Percentiles rank a stretch among this genome's conserved stretches.
Conservation (phyloP, 1,284 basidiomycete species). For the Tremellales sp. region DNA sequence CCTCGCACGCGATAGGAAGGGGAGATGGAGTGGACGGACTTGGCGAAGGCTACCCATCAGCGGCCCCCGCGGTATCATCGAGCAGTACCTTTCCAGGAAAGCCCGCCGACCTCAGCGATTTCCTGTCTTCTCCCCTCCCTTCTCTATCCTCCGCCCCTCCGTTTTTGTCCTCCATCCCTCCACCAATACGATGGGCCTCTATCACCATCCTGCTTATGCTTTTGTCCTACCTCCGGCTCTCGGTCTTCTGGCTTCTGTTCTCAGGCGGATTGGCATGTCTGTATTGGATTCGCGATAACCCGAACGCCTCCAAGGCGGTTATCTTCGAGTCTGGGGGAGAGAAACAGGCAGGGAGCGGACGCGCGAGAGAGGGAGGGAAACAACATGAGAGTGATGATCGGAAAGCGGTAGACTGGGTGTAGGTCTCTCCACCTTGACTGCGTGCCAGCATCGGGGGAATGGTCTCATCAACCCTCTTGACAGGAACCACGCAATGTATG, state of each 20-base stretch:
- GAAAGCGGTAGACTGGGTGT: conserved; percentile 29
- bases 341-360: background rate
- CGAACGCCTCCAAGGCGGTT: background rate
- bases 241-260: conserved; percentile 8
- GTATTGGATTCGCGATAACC: conserved; percentile 1
- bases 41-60: background rate
- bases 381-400: background rate
- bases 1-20: background rate
- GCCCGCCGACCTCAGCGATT: too few species aligned
- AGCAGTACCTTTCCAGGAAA: background rate
- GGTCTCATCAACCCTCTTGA: background rate
- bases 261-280: conserved; percentile 1
- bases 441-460: background rate
- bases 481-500: conserved; percentile 43
- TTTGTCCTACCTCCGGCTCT: conserved; percentile 11
- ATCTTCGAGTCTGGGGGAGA: background rate
- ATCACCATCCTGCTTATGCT: too few species aligned
- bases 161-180: background rate
- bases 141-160: conserved; percentile 2
- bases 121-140: too few species aligned
- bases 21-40: background rate
- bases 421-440: conserved; percentile 2
- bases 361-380: background rate
- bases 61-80: conserved; percentile 2
- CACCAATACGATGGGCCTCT: too few species aligned